Evolutionary conservation across 1,139 yeast genomes (phyloP).

Genomic region (Magnusiomyces fungicola): DNA sequence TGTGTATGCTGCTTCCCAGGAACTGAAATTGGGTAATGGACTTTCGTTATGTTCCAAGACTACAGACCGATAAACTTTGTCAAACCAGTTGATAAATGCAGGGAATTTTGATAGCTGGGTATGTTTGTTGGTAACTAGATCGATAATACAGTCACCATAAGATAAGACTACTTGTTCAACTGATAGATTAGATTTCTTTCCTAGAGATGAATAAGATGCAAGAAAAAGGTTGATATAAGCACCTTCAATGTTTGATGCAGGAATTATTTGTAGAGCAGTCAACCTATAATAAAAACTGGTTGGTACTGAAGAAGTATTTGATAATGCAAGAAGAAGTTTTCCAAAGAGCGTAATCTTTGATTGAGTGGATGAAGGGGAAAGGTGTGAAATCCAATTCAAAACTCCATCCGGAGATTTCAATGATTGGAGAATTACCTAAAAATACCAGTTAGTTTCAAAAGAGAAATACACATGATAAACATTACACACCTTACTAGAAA

Average conservation of each 20-base stretch:
- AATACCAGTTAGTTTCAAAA: constrained; percentile 5
- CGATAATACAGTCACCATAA: constrained; percentile 14
- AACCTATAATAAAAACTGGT: constrained; percentile 18
- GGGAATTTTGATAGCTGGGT: constrained; percentile 7
- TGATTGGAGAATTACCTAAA: constrained; percentile 10
- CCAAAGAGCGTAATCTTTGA: constrained; percentile 16
- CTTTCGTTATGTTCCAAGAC: not conserved
- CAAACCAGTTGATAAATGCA: constrained; percentile 11
- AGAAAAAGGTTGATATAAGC: constrained; percentile 14
- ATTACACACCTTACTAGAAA: constrained; percentile 15
- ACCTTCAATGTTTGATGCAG: constrained; percentile 10
- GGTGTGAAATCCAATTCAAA: constrained; percentile 15
- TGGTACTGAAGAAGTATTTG: constrained; percentile 16
- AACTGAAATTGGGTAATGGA: constrained; percentile 1
- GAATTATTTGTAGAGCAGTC: constrained; percentile 15
- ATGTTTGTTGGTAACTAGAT: constrained; percentile 10
- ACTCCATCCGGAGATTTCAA: constrained; percentile 11
- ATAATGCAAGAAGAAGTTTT: constrained; percentile 17
- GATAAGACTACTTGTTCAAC: constrained; percentile 9
- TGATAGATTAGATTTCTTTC: constrained; percentile 12
- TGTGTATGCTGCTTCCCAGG: constrained; percentile 8
- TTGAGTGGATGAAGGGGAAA: constrained; percentile 8
- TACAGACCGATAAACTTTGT: constrained; percentile 3
- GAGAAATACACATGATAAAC: not conserved
- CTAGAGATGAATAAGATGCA: constrained; percentile 17